Percentiles rank a stretch among this genome's conserved stretches.
phyloP scores from a whole-genome alignment of 257 asterid species.

The Cordia subcordata region DNA sequence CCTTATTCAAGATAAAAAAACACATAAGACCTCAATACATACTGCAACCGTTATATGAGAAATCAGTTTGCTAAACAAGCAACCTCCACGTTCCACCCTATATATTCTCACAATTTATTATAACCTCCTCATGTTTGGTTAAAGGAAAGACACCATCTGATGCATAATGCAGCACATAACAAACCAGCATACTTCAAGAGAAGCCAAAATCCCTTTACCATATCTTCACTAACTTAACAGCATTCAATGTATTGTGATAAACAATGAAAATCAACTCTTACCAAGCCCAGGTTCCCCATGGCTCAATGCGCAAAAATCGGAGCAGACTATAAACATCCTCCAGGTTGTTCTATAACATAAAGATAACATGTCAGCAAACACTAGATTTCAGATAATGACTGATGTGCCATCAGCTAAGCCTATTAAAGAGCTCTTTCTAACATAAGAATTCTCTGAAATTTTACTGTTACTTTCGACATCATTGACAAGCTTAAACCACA shows the following conservation, averaged over 20 bases:
- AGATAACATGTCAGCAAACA: constrained; percentile 20
- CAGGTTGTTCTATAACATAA: constrained; percentile 74
- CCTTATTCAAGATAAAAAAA: no score
- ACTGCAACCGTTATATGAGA: no score
- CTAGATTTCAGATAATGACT: not conserved
- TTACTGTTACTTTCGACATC: not conserved
- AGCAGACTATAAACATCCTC: constrained; percentile 93
- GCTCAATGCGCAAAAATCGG: constrained; percentile 92
- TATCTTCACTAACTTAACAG: constrained; percentile 6
- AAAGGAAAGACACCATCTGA: no score
- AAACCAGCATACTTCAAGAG: no score
- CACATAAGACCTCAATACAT: no score
- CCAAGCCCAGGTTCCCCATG: constrained; percentile 99
- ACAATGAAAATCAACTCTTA: constrained; percentile 32
- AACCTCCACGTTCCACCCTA: no score
- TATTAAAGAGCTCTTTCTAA: not conserved
- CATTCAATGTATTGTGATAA: constrained; percentile 1
- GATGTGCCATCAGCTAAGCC: not conserved
- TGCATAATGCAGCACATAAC: no score
- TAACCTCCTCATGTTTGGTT: no score
- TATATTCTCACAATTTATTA: no score
- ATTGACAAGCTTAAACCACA: not conserved
- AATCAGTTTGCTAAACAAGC: no score
- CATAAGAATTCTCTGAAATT: not conserved
- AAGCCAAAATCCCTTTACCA: no score